phyloP scores from a whole-genome alignment of 2,329 filamentous ascomycete genomes.

The Herpomyces periplanetae region DNA sequence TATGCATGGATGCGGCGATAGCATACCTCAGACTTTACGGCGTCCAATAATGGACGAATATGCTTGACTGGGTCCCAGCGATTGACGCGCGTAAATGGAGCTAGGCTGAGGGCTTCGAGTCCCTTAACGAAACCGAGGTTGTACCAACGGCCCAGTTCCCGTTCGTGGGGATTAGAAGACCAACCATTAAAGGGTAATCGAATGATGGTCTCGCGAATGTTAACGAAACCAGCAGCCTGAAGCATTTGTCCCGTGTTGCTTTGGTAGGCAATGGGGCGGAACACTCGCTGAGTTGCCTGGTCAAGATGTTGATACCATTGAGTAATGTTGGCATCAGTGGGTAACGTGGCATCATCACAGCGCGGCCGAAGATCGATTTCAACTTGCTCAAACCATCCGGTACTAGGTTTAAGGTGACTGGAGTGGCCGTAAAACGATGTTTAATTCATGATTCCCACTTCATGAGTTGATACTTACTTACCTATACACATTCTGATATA shows the following conservation, averaged over 20 bases:
- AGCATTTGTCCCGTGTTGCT: constrained; percentile 19
- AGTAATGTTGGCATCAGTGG: constrained; percentile 15
- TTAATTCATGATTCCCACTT: constrained; percentile 1
- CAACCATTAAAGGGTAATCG: constrained; percentile 33
- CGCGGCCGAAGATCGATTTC: constrained; percentile 51
- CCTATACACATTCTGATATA: constrained; percentile 29
- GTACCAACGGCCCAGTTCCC: constrained; percentile 40
- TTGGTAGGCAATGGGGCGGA: constrained; percentile 24
- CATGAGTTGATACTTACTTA: constrained; percentile 9
- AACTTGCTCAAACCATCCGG: constrained; percentile 43
- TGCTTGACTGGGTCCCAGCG: constrained; percentile 17
- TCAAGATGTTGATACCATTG: constrained; percentile 29
- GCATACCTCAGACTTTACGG: constrained; percentile 26
- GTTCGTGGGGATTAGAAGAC: constrained; percentile 20
- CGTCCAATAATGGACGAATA: constrained; percentile 18
- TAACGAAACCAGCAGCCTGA: constrained; percentile 29
- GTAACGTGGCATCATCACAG: constrained; percentile 23
- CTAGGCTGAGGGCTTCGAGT: constrained; percentile 28
- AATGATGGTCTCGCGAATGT: constrained; percentile 29
- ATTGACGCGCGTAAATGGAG: constrained; percentile 24
- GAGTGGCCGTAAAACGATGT: neutral
- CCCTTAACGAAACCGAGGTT: constrained; percentile 34
- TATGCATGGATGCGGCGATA: constrained; percentile 26
- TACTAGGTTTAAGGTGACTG: constrained; percentile 34
- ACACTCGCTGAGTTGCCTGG: constrained; percentile 21